Evolutionary conservation across 805 yeast genomes (phyloP).

Genomic region (Candida morakotiae): DNA sequence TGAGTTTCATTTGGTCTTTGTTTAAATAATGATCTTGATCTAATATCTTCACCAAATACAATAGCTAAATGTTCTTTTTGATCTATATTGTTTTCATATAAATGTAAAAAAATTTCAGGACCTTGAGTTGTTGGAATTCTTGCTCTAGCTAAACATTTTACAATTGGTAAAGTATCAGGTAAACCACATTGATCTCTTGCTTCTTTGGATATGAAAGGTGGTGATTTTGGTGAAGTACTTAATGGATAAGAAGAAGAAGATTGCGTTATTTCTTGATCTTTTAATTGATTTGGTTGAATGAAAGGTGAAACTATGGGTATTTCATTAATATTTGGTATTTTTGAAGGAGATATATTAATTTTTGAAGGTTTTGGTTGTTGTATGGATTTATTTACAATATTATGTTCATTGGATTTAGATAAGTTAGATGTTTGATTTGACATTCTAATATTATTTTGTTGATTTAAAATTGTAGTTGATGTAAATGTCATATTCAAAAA

Average conservation of each 20-base stretch:
- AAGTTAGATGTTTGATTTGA: no score
- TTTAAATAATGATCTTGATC: conserved; percentile 69
- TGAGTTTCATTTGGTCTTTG: conserved; percentile 70
- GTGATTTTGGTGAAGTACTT: conserved; percentile 6
- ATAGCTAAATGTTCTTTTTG: conserved; percentile 94
- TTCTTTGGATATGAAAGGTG: conserved; percentile 13
- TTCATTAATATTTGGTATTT: conserved; percentile 5
- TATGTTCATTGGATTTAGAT: no score
- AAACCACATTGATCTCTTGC: conserved; percentile 33
- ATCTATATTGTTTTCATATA: conserved; percentile 83
- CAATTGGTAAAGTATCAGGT: conserved; percentile 63
- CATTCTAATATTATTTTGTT: no score
- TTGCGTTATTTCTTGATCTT: no score
- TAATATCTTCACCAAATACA: conserved; percentile 89
- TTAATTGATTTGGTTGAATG: background rate
- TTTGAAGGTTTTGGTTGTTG: background rate
- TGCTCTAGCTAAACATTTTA: conserved; percentile 88
- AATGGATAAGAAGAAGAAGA: background rate
- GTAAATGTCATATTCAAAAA: no score
- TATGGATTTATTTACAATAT: no score
- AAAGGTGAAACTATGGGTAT: conserved; percentile 9
- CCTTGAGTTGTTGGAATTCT: conserved; percentile 95
- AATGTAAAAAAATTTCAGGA: conserved; percentile 87
- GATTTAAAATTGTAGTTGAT: no score
- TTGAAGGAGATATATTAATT: background rate